Base-by-base conservation (phyloP, 768 basidiomycete genomes). In the Boletus insuetus region DNA sequence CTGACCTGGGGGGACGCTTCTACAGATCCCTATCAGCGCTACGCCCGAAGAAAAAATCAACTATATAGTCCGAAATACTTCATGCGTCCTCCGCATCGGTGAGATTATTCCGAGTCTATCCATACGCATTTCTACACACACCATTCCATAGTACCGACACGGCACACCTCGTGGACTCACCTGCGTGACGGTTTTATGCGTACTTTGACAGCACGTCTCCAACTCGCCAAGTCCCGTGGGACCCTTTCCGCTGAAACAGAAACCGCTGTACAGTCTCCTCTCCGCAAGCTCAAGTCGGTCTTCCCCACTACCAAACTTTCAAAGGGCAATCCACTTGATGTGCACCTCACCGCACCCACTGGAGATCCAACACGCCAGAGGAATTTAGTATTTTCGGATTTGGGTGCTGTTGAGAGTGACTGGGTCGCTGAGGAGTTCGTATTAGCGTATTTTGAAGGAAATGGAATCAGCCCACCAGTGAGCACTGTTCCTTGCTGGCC, bases 161-260 rank as follows among this genome's bases (percentile, higher is more conserved):
- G 91, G 11, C 79, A 78, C 35, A 93, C 91, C 0, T 85, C 83
- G 8, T 91, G 85, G 65, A 80, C 82, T 16, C 91, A 94, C 64
- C 76, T 94, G 29, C 82, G 91, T 20, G 91, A 94, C 65, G 91
- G 87, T 3, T 93, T 93, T 60, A 77, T 92, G 69, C 82, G 91
- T 42, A 81, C 89, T 16, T 69, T 94, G 44, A 82, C 84, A 59
- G 73, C 77, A 3, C 82, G 89, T 19, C 73, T 91, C 54, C 72
- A 76, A 24, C 67, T 79, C 11, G 79, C 75, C 45, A 77, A 77
- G 45, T 77, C 83, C 61, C 73, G 75, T 16, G 82, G 79, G 10
- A 71, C 74, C 0, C 69, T 92, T 11, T 77, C 85, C 0, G 75
- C 82, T 50, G 86, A 86, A 52, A 82, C 80, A 20, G 84, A 87